Conservation (phyloP, 371 early-diverging fungal genomes). For the Mortierella sp. region DNA sequence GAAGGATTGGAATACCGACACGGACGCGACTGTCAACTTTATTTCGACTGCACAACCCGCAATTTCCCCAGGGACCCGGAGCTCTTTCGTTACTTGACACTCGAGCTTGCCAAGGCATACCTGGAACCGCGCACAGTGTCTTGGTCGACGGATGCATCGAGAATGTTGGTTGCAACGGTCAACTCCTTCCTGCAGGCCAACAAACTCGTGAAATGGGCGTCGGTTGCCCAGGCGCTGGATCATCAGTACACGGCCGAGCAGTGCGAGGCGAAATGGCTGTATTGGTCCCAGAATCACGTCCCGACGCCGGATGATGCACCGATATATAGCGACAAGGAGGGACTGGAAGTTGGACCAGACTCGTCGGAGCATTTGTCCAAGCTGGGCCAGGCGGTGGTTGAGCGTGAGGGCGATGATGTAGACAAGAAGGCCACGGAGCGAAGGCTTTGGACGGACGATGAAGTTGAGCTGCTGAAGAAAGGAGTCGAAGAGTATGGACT, state of each 20-base stretch:
- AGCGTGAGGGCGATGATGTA: background rate
- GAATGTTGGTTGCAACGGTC: constrained; percentile 21
- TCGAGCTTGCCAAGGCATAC: constrained; percentile 27
- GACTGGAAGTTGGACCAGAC: background rate
- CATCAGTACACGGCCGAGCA: constrained; percentile 27
- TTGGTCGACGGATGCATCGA: constrained; percentile 31
- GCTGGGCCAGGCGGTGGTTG: too few relatives aligned
- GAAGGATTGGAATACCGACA: constrained; percentile 54
- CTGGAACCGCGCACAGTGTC: constrained; percentile 13
- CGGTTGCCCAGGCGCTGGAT: constrained; percentile 20
- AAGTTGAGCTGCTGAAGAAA: constrained; percentile 28
- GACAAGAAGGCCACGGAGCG: background rate
- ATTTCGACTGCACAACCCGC: constrained; percentile 34
- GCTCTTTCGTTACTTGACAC: constrained; percentile 21
- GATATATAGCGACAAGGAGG: background rate
- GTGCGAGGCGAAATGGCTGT: constrained; percentile 29
- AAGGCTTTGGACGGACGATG: constrained; percentile 45
- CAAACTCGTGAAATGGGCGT: constrained; percentile 22
- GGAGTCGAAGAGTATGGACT: constrained; percentile 36
- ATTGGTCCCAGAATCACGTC: constrained; percentile 34
- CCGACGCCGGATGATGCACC: background rate
- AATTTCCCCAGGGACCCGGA: constrained; percentile 44
- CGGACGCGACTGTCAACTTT: constrained; percentile 45
- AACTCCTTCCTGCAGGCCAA: constrained; percentile 19
- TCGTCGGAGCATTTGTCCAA: background rate